phyloP scores from a whole-genome alignment of 2,329 filamentous ascomycete species.

The Pseudopithomyces chartarum region DNA sequence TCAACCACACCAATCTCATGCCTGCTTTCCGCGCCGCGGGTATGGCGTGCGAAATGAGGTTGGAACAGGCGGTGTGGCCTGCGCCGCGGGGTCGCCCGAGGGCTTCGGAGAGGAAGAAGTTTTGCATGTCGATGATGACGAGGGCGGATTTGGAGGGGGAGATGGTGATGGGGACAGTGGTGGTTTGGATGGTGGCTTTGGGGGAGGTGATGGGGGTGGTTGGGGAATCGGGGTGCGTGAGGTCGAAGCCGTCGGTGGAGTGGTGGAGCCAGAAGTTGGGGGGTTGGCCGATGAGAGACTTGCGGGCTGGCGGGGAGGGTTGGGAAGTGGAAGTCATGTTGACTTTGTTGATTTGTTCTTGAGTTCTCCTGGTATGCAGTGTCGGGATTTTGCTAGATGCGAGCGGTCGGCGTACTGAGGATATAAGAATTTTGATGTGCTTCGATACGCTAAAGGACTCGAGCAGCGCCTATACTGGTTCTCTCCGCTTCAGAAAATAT shows the following conservation, averaged over 20 bases:
- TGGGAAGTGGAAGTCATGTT: not conserved
- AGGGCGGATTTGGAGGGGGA: slow-evolving; percentile 45
- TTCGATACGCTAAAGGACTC: not conserved
- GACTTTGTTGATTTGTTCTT: not conserved
- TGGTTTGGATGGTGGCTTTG: slow-evolving; percentile 27
- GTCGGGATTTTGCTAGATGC: too few relatives aligned
- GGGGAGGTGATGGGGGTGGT: slow-evolving; percentile 22
- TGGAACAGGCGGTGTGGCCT: slow-evolving; percentile 33
- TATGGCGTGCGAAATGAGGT: slow-evolving; percentile 43
- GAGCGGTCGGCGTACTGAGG: too few relatives aligned
- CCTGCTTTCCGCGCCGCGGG: slow-evolving; percentile 46
- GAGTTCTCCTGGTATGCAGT: too few relatives aligned
- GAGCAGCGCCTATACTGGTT: too few relatives aligned
- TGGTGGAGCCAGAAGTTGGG: slow-evolving; percentile 54
- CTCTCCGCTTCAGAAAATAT: too few relatives aligned
- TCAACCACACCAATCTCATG: slow-evolving; percentile 48
- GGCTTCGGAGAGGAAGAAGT: slow-evolving; percentile 46
- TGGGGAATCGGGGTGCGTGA: slow-evolving; percentile 48
- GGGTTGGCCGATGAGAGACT: slow-evolving; percentile 48
- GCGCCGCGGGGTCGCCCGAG: slow-evolving; percentile 26
- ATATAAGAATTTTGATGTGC: not conserved
- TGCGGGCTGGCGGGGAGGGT: slow-evolving; percentile 14
- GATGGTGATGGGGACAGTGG: slow-evolving; percentile 36
- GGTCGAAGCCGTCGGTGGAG: slow-evolving; percentile 50
- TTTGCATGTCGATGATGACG: slow-evolving; percentile 52